Evolutionary conservation across 208 protist species (phyloP).

Genomic region (Angomonas ambiguus): DNA sequence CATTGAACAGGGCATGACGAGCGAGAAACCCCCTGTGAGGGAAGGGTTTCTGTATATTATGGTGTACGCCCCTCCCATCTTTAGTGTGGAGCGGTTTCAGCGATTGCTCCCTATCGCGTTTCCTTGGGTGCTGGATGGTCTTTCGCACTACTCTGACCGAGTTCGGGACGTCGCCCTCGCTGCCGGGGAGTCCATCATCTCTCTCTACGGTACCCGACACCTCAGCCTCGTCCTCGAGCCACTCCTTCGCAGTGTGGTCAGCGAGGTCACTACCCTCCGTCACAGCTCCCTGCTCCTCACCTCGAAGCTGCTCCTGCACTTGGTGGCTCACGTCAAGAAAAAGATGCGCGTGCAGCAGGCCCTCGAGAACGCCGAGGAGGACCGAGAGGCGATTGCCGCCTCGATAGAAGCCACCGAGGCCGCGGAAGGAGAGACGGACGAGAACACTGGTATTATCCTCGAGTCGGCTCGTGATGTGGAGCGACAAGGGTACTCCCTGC

Average conservation of each 20-base stretch:
- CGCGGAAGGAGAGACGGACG: conserved; percentile 18
- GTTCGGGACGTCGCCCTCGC: conserved; percentile 84
- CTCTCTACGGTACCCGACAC: conserved; percentile 83
- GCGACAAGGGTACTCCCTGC: conserved; percentile 81
- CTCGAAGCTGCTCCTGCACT: conserved; percentile 85
- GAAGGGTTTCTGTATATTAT: conserved; percentile 92
- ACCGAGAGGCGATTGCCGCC: conserved; percentile 20
- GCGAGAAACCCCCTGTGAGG: conserved; percentile 78
- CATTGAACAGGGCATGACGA: conserved; percentile 71
- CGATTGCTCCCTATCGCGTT: conserved; percentile 76
- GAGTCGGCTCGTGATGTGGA: conserved; percentile 82
- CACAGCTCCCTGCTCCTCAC: conserved; percentile 88
- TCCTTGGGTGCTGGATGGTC: conserved; percentile 85
- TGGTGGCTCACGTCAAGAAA: conserved; percentile 83
- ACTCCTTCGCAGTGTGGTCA: conserved; percentile 73
- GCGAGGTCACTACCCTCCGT: conserved; percentile 80
- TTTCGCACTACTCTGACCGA: conserved; percentile 88
- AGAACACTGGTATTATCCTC: conserved; percentile 49
- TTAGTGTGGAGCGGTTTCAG: conserved; percentile 64
- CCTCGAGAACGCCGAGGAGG: conserved; percentile 12
- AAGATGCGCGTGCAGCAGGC: conserved; percentile 79
- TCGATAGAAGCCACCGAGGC: conserved; percentile 29
- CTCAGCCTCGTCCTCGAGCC: conserved; percentile 76
- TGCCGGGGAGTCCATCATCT: conserved; percentile 89
- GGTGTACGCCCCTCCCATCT: conserved; percentile 85